Evolutionary conservation across 2,329 filamentous ascomycete species (phyloP).

Genomic region (Pezicula radicicola): DNA sequence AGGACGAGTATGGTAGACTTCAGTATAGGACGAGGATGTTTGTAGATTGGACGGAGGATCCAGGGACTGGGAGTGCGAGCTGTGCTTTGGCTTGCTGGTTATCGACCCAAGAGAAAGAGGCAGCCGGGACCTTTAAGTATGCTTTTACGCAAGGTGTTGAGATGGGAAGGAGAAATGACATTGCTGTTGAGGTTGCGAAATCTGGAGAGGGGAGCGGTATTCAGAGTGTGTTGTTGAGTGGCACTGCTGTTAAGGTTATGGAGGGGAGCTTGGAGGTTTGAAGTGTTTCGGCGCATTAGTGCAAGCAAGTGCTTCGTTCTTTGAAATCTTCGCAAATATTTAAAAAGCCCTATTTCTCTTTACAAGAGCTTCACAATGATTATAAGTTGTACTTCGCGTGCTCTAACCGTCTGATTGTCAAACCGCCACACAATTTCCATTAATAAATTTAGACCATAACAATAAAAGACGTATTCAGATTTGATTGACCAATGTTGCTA

Average conservation of each 20-base stretch:
- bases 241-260: constrained; percentile 20
- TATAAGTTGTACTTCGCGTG: too few relatives aligned
- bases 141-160: constrained; percentile 64
- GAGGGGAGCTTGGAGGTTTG: constrained; percentile 16
- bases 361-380: too few relatives aligned
- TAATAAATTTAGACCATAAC: too few relatives aligned
- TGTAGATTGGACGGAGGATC: constrained; percentile 46
- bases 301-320: too few relatives aligned
- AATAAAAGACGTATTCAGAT: too few relatives aligned
- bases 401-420: too few relatives aligned
- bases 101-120: constrained; percentile 37
- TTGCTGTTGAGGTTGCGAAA: constrained; percentile 17
- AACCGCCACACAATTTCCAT: too few relatives aligned
- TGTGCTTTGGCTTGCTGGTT: constrained; percentile 54
- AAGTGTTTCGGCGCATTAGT: not conserved
- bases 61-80: constrained; percentile 61
- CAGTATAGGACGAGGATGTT: constrained; percentile 57
- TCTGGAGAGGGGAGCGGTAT: constrained; percentile 7
- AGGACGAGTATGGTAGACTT: constrained; percentile 21
- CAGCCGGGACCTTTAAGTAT: constrained; percentile 34
- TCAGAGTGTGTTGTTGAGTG: constrained; percentile 17
- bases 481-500: too few relatives aligned
- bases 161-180: constrained; percentile 47
- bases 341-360: too few relatives aligned
- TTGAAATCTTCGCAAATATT: too few relatives aligned